A percentile compares a stretch with the other conserved stretches of the same genome.
phyloP scores from a whole-genome alignment of 2,329 filamentous ascomycete genomes.

The Neofusicoccum kwambonambiense region DNA sequence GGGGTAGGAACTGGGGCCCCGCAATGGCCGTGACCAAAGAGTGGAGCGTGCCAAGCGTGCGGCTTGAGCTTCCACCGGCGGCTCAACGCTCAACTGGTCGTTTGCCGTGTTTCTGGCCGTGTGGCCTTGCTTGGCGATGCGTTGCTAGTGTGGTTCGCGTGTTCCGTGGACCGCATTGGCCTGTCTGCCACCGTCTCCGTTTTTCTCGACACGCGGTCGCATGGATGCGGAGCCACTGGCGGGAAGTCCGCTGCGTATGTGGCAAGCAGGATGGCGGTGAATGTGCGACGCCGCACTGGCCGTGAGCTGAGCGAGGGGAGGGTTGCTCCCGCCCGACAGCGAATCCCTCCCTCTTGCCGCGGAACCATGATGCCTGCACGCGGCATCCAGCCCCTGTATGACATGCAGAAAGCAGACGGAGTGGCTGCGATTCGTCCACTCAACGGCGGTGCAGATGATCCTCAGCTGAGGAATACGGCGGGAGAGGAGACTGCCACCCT shows the following conservation, averaged over 20 bases:
- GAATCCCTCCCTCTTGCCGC: not conserved
- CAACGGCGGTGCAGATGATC: not conserved
- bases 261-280: not conserved
- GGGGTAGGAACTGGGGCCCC: slow-evolving; percentile 6
- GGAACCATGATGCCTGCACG: not conserved
- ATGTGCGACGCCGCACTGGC: not conserved
- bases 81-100: not conserved
- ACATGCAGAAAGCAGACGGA: not conserved
- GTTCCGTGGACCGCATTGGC: not conserved
- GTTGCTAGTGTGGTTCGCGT: not conserved
- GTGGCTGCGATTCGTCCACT: not conserved
- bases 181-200: not conserved
- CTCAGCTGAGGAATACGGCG: not conserved
- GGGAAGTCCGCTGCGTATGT: not conserved
- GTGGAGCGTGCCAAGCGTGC: slow-evolving; percentile 6
- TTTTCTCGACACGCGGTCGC: not conserved
- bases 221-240: not conserved
- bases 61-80: not conserved
- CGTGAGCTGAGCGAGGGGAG: not conserved
- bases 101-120: not conserved
- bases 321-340: not conserved
- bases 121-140: not conserved
- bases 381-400: not conserved
- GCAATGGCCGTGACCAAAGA: slow-evolving; percentile 5
- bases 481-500: not conserved